Evolutionary conservation across 176 grass and related monocot species (phyloP), one percentile per base, ranked within the genome.

Genomic region (Thalia dealbata): DNA sequence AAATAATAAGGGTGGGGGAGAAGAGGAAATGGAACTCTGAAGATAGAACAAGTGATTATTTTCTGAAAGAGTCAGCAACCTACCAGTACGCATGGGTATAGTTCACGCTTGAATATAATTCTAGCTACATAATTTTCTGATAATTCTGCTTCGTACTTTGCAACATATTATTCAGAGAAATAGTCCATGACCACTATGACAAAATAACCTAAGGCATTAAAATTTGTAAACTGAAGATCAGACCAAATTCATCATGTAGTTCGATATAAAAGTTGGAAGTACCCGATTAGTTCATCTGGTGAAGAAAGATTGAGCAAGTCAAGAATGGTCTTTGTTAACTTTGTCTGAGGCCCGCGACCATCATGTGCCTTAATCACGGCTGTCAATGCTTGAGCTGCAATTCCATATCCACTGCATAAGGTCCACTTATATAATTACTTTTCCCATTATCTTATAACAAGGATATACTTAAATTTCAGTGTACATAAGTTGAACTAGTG

Each of bases 391-490:
- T 88, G 95, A 83, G 95, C 87, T 84, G 95, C 95, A 88, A 99
- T 99, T 76, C 95, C 95, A 91, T 93, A 91, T 73, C 95, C 95
- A 88, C 95, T 99, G 90, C 87, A 88, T 76, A 88, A 81, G 81
- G 80, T 65, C 76, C 55, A 97, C 50, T 84, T 68, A 77, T 68
- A 77, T 26, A 52, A 70, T 76, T 88, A 28, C 24, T 75, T 72
- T 70, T 78, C 80, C 82, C 52, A 27, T 88, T 32, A 73, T 30
- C 71, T 32, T 61, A 75, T 78, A 84, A 68, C 10, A n/a, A 68
- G 10, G 10, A 44, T 43, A 68, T 68, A 18, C 1, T n/a, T 22
- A 22, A 9, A 30, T 30, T 15, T 64, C 54, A 58, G 6, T 19
- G 18, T n/a, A 58, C 6, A n/a, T 58, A 7, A n/a, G 22, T 58